phyloP scores from a whole-genome alignment of 148 eudicot species.

The Spergularia bocconei region DNA sequence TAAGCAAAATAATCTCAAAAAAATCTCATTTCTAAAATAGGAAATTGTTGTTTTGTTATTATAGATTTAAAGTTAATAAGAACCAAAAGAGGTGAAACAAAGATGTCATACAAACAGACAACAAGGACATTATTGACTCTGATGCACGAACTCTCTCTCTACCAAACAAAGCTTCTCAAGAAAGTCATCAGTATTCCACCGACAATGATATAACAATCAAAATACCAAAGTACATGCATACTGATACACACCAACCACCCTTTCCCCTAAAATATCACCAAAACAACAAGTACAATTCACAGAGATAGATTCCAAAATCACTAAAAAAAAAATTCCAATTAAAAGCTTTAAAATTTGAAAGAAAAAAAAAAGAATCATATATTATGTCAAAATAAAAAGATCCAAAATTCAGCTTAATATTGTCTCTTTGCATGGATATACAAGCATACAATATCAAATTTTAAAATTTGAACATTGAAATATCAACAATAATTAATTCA shows the following conservation, averaged over 20 bases:
- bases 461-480: background rate
- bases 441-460: background rate
- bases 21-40: background rate
- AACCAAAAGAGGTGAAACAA: conserved; percentile 16
- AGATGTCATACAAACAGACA: conserved; percentile 16
- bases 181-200: conserved; percentile 20
- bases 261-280: background rate
- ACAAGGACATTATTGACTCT: conserved; percentile 15
- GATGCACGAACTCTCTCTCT: conserved; percentile 17
- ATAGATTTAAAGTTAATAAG: conserved; percentile 1
- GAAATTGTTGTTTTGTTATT: background rate
- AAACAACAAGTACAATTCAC: background rate
- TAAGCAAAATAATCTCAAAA: background rate
- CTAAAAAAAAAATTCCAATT: too few relatives aligned
- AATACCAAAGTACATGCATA: background rate
- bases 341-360: too few relatives aligned
- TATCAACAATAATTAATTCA: conserved; percentile 1
- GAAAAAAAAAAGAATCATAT: too few relatives aligned
- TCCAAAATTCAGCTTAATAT: conserved; percentile 3
- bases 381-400: background rate
- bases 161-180: conserved; percentile 22
- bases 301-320: background rate
- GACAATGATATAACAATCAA: conserved; percentile 23
- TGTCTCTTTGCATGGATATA: background rate
- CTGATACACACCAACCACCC: conserved; percentile 7